Percentiles rank a stretch among this genome's conserved stretches.
Conservation (phyloP, 768 basidiomycete species). For the Lactifluus subvellereus region DNA sequence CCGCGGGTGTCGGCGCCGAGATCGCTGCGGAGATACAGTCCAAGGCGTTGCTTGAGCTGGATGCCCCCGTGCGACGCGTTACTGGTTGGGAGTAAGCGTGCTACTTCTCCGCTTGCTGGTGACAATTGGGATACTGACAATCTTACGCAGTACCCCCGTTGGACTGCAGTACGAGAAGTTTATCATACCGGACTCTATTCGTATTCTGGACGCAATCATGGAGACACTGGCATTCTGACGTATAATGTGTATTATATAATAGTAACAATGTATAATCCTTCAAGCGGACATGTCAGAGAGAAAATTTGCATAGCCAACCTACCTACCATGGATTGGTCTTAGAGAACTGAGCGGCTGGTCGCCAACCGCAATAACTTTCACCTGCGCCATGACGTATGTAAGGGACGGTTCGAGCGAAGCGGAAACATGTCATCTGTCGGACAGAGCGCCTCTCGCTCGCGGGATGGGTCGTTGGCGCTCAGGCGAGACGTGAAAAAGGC, state of each 20-base stretch:
- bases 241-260: slow-evolving; percentile 6
- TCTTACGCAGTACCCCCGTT: slow-evolving; percentile 58
- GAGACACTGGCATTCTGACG: slow-evolving; percentile 70
- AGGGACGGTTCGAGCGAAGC: neutral
- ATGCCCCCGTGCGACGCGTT: slow-evolving; percentile 82
- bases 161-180: slow-evolving; percentile 89
- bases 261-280: neutral
- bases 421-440: too few species aligned
- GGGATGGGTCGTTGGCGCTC: neutral
- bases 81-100: slow-evolving; percentile 89
- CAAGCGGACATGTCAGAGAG: neutral
- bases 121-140: slow-evolving; percentile 5
- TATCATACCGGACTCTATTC: slow-evolving; percentile 80
- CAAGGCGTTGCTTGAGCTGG: slow-evolving; percentile 79
- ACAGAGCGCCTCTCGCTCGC: neutral
- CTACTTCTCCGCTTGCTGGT: slow-evolving; percentile 1
- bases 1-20: slow-evolving; percentile 85
- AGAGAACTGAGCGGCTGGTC: too few species aligned
- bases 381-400: neutral
- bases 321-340: too few species aligned
- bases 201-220: slow-evolving; percentile 76
- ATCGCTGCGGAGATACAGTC: slow-evolving; percentile 89
- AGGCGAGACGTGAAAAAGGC: neutral
- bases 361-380: too few species aligned
- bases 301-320: too few species aligned